Evolutionary conservation across 2,329 filamentous ascomycete genomes (phyloP).

Genomic region (Coniochaeta sp.): DNA sequence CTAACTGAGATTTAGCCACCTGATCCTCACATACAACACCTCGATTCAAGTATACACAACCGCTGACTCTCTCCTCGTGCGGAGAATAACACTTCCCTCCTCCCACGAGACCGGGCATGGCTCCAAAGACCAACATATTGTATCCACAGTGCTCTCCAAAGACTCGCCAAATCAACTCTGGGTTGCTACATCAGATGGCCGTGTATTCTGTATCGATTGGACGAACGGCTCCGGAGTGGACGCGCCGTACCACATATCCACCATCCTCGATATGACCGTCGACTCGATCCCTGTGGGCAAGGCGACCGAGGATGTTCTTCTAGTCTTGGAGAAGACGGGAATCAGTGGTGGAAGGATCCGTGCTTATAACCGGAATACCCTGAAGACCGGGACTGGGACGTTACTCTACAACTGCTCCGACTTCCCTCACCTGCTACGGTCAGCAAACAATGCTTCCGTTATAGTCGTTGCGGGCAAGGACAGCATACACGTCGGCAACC

Average conservation of each 20-base stretch:
- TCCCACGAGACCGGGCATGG: conserved; percentile 17
- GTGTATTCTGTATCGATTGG: conserved; percentile 53
- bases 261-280: conserved; percentile 37
- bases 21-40: conserved; percentile 68
- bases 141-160: conserved; percentile 31
- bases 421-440: conserved; percentile 14
- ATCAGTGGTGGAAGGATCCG: conserved; percentile 31
- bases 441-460: conserved; percentile 44
- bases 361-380: conserved; percentile 32
- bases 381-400: conserved; percentile 11
- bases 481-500: conserved; percentile 53
- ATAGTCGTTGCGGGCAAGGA: conserved; percentile 47
- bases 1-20: conserved; percentile 43
- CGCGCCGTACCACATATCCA: conserved; percentile 32
- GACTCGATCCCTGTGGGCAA: conserved; percentile 27
- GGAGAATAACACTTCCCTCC: conserved; percentile 48
- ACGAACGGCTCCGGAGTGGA: conserved; percentile 34
- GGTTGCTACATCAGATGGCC: conserved; percentile 52
- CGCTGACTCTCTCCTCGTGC: conserved; percentile 70
- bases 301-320: conserved; percentile 33
- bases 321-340: conserved; percentile 35
- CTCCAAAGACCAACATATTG: conserved; percentile 26
- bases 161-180: conserved; percentile 41
- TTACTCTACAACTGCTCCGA: conserved; percentile 16
- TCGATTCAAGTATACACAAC: conserved; percentile 77